These are phyloP conservation scores for Trichoderma lentiforme DNA, from an alignment of 2,329 filamentous ascomycete species.

Conservation along the genomic window DNA sequence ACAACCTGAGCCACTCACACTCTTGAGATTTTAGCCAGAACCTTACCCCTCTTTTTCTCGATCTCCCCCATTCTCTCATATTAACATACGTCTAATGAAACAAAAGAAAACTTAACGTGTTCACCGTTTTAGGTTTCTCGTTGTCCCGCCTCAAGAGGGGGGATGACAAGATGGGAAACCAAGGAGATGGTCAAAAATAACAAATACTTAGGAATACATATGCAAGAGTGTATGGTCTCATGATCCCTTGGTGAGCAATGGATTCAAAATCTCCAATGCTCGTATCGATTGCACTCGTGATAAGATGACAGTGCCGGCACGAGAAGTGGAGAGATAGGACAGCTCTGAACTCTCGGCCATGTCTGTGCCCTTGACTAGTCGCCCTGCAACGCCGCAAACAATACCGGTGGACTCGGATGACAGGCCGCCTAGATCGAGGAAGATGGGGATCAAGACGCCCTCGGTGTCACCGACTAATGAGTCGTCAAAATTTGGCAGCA, in stretches of 20 bases:
- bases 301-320: constrained; percentile 85
- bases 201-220: background rate
- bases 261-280: constrained; percentile 67
- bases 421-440: constrained; percentile 75
- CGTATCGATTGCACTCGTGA: constrained; percentile 68
- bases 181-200: too few relatives aligned
- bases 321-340: constrained; percentile 85
- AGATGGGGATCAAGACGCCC: constrained; percentile 76
- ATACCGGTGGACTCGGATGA: constrained; percentile 90
- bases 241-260: constrained; percentile 41
- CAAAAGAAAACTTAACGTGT: background rate
- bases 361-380: constrained; percentile 69
- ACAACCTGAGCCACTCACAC: background rate
- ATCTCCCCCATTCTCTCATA: background rate
- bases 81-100: background rate
- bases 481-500: constrained; percentile 65
- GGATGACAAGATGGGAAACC: background rate
- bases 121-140: background rate
- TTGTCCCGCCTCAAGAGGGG: too few relatives aligned
- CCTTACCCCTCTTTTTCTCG: background rate
- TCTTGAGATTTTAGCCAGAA: background rate
- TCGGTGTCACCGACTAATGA: constrained; percentile 73
- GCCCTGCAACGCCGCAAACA: constrained; percentile 86
- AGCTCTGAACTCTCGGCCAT: constrained; percentile 64
- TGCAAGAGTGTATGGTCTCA: constrained; percentile 8